Percentiles rank a stretch among this genome's conserved stretches.
phyloP scores from a whole-genome alignment of 2,329 filamentous ascomycete genomes.

The Furcasterigmium sp. region DNA sequence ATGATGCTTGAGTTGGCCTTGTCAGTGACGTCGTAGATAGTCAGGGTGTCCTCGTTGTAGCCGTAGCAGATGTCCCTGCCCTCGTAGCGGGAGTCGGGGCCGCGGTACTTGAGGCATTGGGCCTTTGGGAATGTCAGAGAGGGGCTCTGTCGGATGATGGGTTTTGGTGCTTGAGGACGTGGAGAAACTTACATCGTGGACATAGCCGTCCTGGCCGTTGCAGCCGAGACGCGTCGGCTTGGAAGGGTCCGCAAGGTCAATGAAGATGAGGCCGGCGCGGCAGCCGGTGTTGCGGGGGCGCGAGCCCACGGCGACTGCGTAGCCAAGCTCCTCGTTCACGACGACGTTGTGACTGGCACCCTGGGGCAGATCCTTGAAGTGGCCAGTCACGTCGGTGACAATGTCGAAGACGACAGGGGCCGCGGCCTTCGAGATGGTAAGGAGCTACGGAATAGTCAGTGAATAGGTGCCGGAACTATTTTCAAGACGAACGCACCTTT shows the following conservation, averaged over 20 bases:
- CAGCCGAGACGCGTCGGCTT: conserved; percentile 46
- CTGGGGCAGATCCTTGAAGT: conserved; percentile 15
- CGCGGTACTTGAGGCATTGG: conserved; percentile 21
- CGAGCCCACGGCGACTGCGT: conserved; percentile 34
- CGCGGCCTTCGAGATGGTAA: too few relatives aligned
- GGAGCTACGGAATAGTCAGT: background rate
- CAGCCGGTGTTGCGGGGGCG: conserved; percentile 30
- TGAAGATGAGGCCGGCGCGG: conserved; percentile 44
- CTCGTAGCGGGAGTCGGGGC: conserved; percentile 36
- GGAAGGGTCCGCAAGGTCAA: conserved; percentile 44
- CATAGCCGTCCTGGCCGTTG: conserved; percentile 38
- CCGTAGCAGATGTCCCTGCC: conserved; percentile 47
- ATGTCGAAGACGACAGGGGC: conserved; percentile 22
- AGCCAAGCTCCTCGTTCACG: conserved; percentile 36
- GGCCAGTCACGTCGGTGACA: conserved; percentile 20
- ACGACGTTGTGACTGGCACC: conserved; percentile 39
- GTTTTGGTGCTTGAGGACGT: too few relatives aligned
- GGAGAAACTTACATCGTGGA: conserved; percentile 36
- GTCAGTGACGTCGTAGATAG: conserved; percentile 45
- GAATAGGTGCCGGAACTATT: background rate
- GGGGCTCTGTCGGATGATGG: too few relatives aligned
- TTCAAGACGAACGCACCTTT: conserved; percentile 22
- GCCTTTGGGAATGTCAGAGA: too few relatives aligned
- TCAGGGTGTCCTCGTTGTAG: conserved; percentile 45
- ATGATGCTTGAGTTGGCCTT: conserved; percentile 38